phyloP scores from a whole-genome alignment of 768 basidiomycete species.

The Fomitopsis pulvina region DNA sequence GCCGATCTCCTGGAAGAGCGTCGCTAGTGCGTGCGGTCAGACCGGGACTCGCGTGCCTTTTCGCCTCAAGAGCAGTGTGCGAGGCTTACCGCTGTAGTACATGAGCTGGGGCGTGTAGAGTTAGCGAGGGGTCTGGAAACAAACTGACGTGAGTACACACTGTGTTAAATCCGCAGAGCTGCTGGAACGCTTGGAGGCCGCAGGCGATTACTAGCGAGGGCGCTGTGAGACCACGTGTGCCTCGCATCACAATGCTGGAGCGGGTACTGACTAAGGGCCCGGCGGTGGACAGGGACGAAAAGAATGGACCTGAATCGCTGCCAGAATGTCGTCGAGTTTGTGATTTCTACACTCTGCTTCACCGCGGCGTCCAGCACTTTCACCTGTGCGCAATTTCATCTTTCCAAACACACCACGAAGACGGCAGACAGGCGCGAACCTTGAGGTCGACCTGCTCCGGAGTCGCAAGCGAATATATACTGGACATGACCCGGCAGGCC shows the following conservation, averaged over 20 bases:
- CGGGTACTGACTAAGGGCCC: slow-evolving; percentile 60
- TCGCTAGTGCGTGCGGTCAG: slow-evolving; percentile 38
- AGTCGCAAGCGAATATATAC: slow-evolving; percentile 63
- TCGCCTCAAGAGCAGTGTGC: too few species aligned
- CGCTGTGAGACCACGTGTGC: not conserved
- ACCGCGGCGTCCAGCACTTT: slow-evolving; percentile 56
- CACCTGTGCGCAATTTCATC: slow-evolving; percentile 30
- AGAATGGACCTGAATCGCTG: slow-evolving; percentile 52
- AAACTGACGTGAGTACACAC: slow-evolving; percentile 27
- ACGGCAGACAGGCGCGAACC: slow-evolving; percentile 23
- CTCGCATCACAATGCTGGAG: not conserved
- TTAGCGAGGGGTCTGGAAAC: not conserved
- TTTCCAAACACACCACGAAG: not conserved
- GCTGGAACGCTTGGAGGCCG: slow-evolving; percentile 80
- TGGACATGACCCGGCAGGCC: slow-evolving; percentile 51
- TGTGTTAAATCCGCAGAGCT: slow-evolving; percentile 81
- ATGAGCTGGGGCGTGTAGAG: slow-evolving; percentile 7
- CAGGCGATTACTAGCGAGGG: slow-evolving; percentile 54
- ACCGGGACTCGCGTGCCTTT: not conserved
- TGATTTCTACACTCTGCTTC: slow-evolving; percentile 52
- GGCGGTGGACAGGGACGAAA: slow-evolving; percentile 50
- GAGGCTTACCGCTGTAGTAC: slow-evolving; percentile 21
- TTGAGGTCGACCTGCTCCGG: slow-evolving; percentile 62
- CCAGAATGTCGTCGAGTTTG: slow-evolving; percentile 53
- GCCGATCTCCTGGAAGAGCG: slow-evolving; percentile 73